These are phyloP conservation scores for Tetrahymena elliotti DNA, from an alignment of 73 alveolate genomes.

Conservation along the genomic window DNA sequence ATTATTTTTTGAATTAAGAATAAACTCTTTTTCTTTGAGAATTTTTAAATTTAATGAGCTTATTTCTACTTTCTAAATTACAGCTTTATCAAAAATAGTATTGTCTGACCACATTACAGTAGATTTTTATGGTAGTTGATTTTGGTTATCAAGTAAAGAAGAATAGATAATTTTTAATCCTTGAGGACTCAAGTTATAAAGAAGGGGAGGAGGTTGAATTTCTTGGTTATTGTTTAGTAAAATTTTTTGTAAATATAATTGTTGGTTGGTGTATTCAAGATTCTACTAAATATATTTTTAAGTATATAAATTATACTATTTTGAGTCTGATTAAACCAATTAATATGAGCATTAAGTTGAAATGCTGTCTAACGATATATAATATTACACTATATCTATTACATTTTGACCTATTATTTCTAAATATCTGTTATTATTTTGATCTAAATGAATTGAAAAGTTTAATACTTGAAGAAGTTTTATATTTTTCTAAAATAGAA, in stretches of 20 bases:
- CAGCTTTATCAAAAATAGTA: background rate
- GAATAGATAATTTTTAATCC: background rate
- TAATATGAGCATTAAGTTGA: background rate
- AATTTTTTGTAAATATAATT: too few species aligned
- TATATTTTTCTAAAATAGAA: background rate
- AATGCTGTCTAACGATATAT: background rate
- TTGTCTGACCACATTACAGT: background rate
- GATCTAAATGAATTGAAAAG: background rate
- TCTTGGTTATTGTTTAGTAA: background rate
- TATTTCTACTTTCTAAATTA: too few species aligned
- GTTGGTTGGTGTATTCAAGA: background rate
- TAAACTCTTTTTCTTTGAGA: too few species aligned
- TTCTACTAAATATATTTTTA: background rate
- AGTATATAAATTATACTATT: too few species aligned
- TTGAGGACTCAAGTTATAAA: background rate
- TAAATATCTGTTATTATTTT: background rate
- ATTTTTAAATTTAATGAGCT: too few species aligned
- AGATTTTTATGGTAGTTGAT: too few species aligned
- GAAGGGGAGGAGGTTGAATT: background rate
- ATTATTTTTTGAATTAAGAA: too few species aligned
- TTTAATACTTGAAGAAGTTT: background rate
- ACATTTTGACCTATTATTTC: background rate
- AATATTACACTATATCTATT: background rate
- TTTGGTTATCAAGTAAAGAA: too few species aligned
- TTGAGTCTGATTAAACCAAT: background rate